Conservation (phyloP, 495 filamentous ascomycete genomes). For the Podospora conica region DNA sequence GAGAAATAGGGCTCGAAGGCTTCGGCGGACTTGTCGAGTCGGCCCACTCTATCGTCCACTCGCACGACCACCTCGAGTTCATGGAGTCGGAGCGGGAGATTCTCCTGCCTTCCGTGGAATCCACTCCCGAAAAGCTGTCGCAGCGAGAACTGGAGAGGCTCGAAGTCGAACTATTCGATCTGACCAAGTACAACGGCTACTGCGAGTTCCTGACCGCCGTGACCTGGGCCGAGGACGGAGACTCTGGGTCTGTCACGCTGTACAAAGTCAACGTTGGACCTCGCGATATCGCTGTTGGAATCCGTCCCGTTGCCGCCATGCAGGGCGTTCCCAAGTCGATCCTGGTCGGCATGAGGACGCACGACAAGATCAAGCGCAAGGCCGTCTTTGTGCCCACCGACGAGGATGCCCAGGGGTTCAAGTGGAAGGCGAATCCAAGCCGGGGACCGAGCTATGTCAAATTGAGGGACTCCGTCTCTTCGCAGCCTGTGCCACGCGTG, state of each 20-base stretch:
- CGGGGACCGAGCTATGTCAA: constrained; percentile 18
- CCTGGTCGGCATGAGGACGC: constrained; percentile 17
- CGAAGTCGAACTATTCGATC: constrained; percentile 25
- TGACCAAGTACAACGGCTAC: constrained; percentile 19
- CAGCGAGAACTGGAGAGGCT: constrained; percentile 18
- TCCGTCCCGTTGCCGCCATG: constrained; percentile 25
- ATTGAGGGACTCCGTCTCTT: not conserved
- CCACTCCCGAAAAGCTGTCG: not conserved
- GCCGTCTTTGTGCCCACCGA: constrained; percentile 19
- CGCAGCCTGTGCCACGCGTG: not conserved
- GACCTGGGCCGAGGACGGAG: constrained; percentile 21
- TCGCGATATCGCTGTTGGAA: constrained; percentile 6
- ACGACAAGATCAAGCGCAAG: constrained; percentile 20
- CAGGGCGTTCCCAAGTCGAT: constrained; percentile 20
- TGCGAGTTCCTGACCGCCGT: constrained; percentile 19
- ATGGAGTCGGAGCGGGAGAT: constrained; percentile 20
- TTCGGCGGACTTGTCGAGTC: constrained; percentile 22
- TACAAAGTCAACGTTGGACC: constrained; percentile 14
- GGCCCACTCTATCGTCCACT: constrained; percentile 23
- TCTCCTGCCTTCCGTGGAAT: not conserved
- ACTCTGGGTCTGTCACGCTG: constrained; percentile 17
- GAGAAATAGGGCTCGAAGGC: constrained; percentile 20
- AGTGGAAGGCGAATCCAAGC: constrained; percentile 20
- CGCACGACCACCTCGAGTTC: constrained; percentile 19
- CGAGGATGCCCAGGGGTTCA: constrained; percentile 13